These are phyloP conservation scores for Stachybotrys echinatus DNA, from an alignment of 2,329 filamentous ascomycete species.

Conservation along the genomic window DNA sequence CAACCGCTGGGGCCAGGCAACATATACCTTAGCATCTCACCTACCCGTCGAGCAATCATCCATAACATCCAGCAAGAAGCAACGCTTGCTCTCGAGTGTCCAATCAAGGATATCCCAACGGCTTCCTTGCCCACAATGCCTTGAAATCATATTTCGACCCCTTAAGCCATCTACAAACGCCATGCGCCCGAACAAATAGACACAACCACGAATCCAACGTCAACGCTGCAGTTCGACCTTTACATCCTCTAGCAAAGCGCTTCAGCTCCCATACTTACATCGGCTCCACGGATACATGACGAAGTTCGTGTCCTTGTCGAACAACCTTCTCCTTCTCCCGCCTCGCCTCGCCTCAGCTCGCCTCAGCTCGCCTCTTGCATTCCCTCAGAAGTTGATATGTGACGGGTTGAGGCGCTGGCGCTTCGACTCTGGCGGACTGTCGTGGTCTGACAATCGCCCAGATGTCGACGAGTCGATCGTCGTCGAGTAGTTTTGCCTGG, in stretches of 20 bases:
- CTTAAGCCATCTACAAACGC: slow-evolving; percentile 1
- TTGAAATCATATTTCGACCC: not conserved
- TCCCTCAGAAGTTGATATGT: slow-evolving; percentile 16
- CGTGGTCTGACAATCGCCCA: slow-evolving; percentile 24
- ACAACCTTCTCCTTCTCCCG: too few relatives aligned
- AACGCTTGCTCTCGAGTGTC: not conserved
- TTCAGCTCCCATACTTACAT: not conserved
- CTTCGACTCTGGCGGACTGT: slow-evolving; percentile 39
- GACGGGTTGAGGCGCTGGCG: slow-evolving; percentile 42
- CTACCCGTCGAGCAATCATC: not conserved
- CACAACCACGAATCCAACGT: not conserved
- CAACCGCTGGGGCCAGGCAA: too few relatives aligned
- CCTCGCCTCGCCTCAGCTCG: not conserved
- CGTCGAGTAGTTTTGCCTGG: slow-evolving; percentile 11
- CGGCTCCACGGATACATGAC: too few relatives aligned
- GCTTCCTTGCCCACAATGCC: not conserved
- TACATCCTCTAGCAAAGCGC: too few relatives aligned
- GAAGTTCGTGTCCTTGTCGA: too few relatives aligned
- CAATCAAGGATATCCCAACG: not conserved
- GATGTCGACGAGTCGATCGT: slow-evolving; percentile 12
- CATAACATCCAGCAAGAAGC: not conserved
- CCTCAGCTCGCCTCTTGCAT: slow-evolving; percentile 29
- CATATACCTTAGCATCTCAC: not conserved
- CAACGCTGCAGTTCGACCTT: not conserved
- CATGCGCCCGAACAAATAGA: slow-evolving; percentile 4